Conservation (phyloP, 208 protist genomes). For the Herpetomonas muscarum region DNA sequence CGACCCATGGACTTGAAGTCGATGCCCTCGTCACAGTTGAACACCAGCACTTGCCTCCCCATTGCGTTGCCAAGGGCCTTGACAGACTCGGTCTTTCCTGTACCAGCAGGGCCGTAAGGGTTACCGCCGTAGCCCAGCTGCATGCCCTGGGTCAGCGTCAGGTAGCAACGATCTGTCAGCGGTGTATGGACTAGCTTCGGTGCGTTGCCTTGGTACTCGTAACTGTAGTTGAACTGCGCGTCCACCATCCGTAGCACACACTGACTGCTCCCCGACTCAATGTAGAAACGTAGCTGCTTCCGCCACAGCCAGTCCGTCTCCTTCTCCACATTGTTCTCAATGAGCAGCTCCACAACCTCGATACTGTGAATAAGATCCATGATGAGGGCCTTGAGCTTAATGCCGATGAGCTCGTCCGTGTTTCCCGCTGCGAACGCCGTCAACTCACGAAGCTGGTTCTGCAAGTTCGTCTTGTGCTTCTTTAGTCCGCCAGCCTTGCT, state of each 20-base stretch:
- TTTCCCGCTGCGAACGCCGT: conserved; percentile 78
- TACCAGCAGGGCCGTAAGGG: conserved; percentile 98
- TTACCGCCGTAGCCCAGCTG: conserved; percentile 98
- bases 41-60: conserved; percentile 98
- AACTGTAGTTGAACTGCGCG: conserved; percentile 96
- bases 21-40: conserved; percentile 99
- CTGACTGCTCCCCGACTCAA: conserved; percentile 39
- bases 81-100: conserved; percentile 99
- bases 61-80: conserved; percentile 97
- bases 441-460: conserved; percentile 77
- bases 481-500: conserved; percentile 65
- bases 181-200: conserved; percentile 98
- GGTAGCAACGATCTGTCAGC: conserved; percentile 98
- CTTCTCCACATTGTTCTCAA: conserved; percentile 68
- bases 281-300: conserved; percentile 97
- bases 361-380: conserved; percentile 99
- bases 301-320: conserved; percentile 94
- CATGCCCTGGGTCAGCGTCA: conserved; percentile 98
- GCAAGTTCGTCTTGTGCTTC: conserved; percentile 70
- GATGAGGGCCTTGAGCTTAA: conserved; percentile 97
- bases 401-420: conserved; percentile 79
- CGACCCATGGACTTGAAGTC: conserved; percentile 98
- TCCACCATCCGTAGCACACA: conserved; percentile 94
- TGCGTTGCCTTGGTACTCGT: conserved; percentile 99
- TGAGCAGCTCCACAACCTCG: conserved; percentile 92